Base-by-base conservation (phyloP, 169 alveolate genomes). In the Cryptosporidium sp. region DNA sequence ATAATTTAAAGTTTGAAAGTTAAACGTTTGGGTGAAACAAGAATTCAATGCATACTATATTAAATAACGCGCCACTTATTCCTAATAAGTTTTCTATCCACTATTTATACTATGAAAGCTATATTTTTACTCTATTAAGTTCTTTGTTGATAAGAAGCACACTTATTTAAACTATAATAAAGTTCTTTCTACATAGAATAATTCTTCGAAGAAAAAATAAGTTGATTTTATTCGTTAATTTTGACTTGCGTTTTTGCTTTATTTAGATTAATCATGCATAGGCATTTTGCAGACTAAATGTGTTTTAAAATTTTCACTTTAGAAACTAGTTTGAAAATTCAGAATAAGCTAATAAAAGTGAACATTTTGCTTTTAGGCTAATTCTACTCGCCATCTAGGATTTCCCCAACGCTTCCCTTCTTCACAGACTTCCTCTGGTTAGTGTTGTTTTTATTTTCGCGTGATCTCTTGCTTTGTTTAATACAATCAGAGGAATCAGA, bases 401-500 rank as follows among this genome's bases (percentile, higher is more conserved):
- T 16, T 18, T 21, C 37, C 3, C 12, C 52, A 6, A n/a, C 9
- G 7, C 16, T 65, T 4, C 16, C 26, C 23, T 65, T 65, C 51
- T 65, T 65, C 26, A 7, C 48, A 2, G 52, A 35, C 26, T 33
- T 65, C 71, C 29, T 33, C 41, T n/a, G 43, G 31, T 65, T 65
- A 1, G 31, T 33, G 7, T 6, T 65, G 26, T 65, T 37, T 14
- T 37, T 65, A 29, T 65, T 65, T 16, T 65, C 71, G 12, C 43
- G 26, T 31, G 71, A 65, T 37, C 71, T 65, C 52, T 65, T 65
- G 33, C 33, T 33, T 55, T 55, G 39, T 26, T 55, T 55, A n/a
- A 55, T 9, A 65, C 2, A 31, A n/a, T 37, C 48, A 29, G 26
- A n/a, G 4, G 71, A 37, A 35, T 65, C 33, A 9, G 43, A 35